Evolutionary conservation across 75 land plant species (phyloP), one percentile per base, ranked within the genome.

Genomic region (Sequoiadendron giganteum): DNA sequence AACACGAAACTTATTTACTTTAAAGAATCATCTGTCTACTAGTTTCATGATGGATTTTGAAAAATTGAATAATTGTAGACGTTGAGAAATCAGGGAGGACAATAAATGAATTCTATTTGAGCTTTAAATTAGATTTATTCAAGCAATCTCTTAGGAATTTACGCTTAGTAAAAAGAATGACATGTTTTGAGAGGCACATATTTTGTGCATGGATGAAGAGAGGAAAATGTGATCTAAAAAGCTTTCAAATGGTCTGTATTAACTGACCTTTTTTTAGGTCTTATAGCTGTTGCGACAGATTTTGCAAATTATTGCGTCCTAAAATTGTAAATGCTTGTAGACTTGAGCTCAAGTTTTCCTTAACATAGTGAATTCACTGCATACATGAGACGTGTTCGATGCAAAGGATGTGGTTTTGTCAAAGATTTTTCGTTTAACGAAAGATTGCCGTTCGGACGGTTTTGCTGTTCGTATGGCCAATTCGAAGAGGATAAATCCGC

Each of bases 401-500:
- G 86, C 68, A 55, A 85, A 85, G 58, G 65, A 38, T 85, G 86
- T 34, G 42, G 42, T 36, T 85, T 21, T 19, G 39, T 36, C 13
- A 85, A 85, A 48, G 40, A 34, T 85, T 7, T 85, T 38, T 55
- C 11, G 32, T 6, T 36, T 55, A 36, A 34, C 28, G 68, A 85
- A n/a, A 85, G 1, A 28, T 32, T 85, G 21, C 68, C 68, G 21
- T 34, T 30, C 11, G 86, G 86, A 36, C 19, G 42, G 38, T 34
- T 85, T 85, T 85, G 86, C 40, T 85, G 86, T 85, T 85, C 65
- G 14, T 30, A 85, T 30, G 65, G 86, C 28, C 3, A 19, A 36
- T 85, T 85, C 38, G 86, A 85, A 85, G 86, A 85, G 56, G 86
- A 85, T 38, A 56, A 28, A 34, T 28, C 38, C 68, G 68, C 68